These are phyloP conservation scores for Crucihimalaya himalaica DNA, from an alignment of 345 rosid genomes.

Conservation along the genomic window DNA sequence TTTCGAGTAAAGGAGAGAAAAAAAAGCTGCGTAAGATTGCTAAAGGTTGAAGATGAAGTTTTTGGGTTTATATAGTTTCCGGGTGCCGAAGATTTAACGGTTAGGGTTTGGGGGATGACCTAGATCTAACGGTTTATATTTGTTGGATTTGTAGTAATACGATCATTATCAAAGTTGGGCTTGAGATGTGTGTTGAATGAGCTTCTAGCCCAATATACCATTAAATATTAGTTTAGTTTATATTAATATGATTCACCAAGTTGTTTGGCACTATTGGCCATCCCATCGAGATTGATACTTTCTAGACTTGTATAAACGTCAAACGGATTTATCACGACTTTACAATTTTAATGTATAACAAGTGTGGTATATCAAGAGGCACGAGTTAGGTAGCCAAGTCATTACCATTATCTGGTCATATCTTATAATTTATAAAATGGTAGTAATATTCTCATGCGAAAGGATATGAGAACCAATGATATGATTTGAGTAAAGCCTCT, in stretches of 20 bases:
- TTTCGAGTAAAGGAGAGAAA: not conserved
- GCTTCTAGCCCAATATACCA: not conserved
- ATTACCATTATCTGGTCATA: not conserved
- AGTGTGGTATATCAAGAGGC: not conserved
- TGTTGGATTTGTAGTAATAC: not conserved
- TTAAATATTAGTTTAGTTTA: too few species aligned
- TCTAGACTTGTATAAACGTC: too few species aligned
- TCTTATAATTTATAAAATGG: not conserved
- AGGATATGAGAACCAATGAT: not conserved
- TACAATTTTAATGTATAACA: not conserved
- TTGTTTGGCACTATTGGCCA: not conserved
- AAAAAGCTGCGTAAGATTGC: slow-evolving; percentile 1
- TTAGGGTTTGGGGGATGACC: slow-evolving; percentile 36
- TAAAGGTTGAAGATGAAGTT: not conserved
- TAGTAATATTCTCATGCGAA: not conserved
- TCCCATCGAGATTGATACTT: not conserved
- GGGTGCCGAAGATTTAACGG: not conserved
- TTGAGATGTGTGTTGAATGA: not conserved
- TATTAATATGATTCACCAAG: too few species aligned
- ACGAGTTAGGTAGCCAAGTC: not conserved
- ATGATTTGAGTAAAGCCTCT: not conserved
- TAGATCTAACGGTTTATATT: slow-evolving; percentile 57
- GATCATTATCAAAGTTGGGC: not conserved
- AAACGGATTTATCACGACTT: not conserved
- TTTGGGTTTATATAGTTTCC: slow-evolving; percentile 27